A percentile compares a stretch with the other conserved stretches of the same genome.
phyloP scores from a whole-genome alignment of 176 grass and related monocot genomes.

The Cymbopogon citratus region DNA sequence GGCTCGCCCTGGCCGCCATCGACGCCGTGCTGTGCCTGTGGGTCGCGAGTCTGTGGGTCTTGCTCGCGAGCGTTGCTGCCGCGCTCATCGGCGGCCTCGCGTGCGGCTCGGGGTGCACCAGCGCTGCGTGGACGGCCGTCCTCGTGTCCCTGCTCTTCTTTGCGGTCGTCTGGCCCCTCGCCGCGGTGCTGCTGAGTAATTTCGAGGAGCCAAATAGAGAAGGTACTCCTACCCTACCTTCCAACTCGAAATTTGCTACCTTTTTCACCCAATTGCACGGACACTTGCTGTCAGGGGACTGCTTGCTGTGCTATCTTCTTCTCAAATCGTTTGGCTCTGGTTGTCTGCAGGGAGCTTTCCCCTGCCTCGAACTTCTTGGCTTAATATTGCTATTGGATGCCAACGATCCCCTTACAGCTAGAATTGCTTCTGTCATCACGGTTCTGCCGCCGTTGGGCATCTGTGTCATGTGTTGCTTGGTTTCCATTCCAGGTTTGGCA shows the following conservation, averaged over 20 bases:
- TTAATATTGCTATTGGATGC: neutral
- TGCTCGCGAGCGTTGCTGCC: neutral
- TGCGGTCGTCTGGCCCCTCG: neutral
- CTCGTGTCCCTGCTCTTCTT: neutral
- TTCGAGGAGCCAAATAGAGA: too few relatives aligned
- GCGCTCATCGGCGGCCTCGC: neutral
- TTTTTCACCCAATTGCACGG: too few relatives aligned
- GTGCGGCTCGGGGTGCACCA: neutral
- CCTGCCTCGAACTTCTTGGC: neutral
- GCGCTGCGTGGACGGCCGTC: neutral
- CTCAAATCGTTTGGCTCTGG: neutral
- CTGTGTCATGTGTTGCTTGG: neutral
- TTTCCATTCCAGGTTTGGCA: neutral
- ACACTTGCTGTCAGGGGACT: too few relatives aligned
- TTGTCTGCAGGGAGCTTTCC: too few relatives aligned
- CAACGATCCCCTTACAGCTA: fast-evolving
- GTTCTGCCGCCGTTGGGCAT: neutral
- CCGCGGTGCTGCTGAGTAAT: too few relatives aligned
- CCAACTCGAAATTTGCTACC: too few relatives aligned
- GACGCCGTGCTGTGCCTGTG: neutral
- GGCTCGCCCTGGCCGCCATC: neutral
- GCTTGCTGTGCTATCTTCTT: too few relatives aligned
- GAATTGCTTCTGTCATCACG: neutral
- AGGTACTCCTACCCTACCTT: too few relatives aligned
- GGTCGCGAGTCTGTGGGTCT: neutral